A percentile compares a stretch with the other conserved stretches of the same genome.
Conservation (phyloP, 192 early-diverging fungal species). For the Spizellomyces sp. region DNA sequence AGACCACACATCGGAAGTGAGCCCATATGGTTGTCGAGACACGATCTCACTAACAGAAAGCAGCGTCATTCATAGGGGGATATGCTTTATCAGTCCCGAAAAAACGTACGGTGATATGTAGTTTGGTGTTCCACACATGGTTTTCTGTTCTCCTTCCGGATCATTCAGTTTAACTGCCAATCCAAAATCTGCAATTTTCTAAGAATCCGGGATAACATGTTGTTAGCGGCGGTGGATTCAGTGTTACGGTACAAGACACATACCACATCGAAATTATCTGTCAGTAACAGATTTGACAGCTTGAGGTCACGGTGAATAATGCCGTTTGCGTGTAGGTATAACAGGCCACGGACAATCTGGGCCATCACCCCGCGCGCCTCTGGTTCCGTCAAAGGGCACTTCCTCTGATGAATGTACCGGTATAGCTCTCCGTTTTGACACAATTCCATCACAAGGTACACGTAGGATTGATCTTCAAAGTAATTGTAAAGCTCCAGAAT, state of each 20-base stretch:
- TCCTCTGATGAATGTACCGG: slow-evolving; percentile 45
- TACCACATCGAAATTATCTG: slow-evolving; percentile 51
- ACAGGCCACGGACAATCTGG: slow-evolving; percentile 60
- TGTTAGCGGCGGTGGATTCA: background rate
- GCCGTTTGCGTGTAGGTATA: slow-evolving; percentile 64
- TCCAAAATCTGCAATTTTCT: slow-evolving; percentile 81
- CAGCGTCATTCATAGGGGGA: background rate
- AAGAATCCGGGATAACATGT: background rate
- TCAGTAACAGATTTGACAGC: slow-evolving; percentile 71
- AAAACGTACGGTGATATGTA: slow-evolving; percentile 72
- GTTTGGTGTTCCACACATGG: slow-evolving; percentile 79
- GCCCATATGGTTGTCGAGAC: slow-evolving; percentile 69
- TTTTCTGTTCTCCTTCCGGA: slow-evolving; percentile 63
- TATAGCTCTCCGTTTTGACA: slow-evolving; percentile 60
- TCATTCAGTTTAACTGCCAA: slow-evolving; percentile 58
- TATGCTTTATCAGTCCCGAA: background rate
- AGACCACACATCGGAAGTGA: slow-evolving; percentile 76
- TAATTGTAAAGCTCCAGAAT: slow-evolving; percentile 65
- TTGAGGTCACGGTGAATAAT: slow-evolving; percentile 80
- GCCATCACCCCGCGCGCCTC: slow-evolving; percentile 59
- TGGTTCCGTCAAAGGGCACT: slow-evolving; percentile 52
- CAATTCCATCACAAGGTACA: slow-evolving; percentile 76
- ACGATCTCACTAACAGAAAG: slow-evolving; percentile 60
- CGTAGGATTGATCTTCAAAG: slow-evolving; percentile 68
- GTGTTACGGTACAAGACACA: background rate